These are phyloP conservation scores for Cryptosporidium canis DNA, from an alignment of 169 alveolate genomes.

Conservation along the genomic window DNA sequence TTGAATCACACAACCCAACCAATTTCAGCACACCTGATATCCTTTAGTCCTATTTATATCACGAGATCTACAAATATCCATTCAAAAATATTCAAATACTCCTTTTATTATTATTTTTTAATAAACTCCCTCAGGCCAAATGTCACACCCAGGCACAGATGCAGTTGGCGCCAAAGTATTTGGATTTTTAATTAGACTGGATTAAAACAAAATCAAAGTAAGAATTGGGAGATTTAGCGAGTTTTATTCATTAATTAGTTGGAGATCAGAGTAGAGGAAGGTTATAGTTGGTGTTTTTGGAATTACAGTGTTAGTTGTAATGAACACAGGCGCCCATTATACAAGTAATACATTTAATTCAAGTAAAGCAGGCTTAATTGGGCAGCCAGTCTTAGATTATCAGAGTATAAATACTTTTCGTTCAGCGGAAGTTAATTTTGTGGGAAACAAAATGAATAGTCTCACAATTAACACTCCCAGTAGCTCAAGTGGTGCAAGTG, in stretches of 20 bases:
- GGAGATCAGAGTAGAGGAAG: neutral
- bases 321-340: too few relatives aligned
- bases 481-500: neutral
- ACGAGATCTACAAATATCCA: too few relatives aligned
- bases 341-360: too few relatives aligned
- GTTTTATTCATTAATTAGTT: neutral
- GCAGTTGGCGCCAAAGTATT: conserved; percentile 10
- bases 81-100: too few relatives aligned
- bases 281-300: neutral
- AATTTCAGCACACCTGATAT: neutral
- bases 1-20: neutral
- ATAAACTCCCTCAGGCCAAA: neutral
- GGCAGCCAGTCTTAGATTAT: neutral
- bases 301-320: neutral
- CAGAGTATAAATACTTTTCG: neutral
- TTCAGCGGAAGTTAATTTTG: neutral
- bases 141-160: neutral
- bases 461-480: neutral
- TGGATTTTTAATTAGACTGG: neutral
- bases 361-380: neutral
- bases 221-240: neutral
- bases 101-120: too few relatives aligned
- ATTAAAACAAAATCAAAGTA: neutral
- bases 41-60: neutral
- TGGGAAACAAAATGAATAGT: conserved; percentile 1